Evolutionary conservation across 768 basidiomycete species (phyloP), one percentile per base, ranked within the genome.

Genomic region (Nidularia sp.): DNA sequence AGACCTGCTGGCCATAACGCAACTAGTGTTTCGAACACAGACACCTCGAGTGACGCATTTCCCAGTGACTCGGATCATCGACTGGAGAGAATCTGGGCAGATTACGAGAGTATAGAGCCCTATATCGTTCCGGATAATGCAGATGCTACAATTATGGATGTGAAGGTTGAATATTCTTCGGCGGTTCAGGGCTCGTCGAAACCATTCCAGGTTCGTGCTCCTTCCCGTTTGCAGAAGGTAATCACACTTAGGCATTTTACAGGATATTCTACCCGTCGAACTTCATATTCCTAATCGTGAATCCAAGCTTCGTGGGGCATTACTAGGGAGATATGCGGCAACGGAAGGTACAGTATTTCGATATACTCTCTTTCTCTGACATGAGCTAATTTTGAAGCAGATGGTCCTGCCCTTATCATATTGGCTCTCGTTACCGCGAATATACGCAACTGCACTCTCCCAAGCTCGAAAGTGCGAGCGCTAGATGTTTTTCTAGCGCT

Each of bases 321-420:
- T 74, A 72, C 62, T 78, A 78, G 49, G 74, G 6, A 67, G 72
- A 41, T 73, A 72, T 34, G 82, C 85, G 12, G 80, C 84, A 3
- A 60, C 73, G 1, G 85, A 92, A 74, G 90, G 88, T 85, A 50
- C 34, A 35, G 25, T 13, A 45, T 18, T 5, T 34, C 8, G 33
- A 32, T 18, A n/a, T n/a, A 35, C 4, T 6, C 18, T 12, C 31
- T 25, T 25, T 22, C 5, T 39, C 15, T 22, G 33, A 34, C 9
- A 6, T 41, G 45, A 34, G 50, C 55, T 45, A 15, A 51, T 34
- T 3, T 45, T 32, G n/a, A 29, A 25, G 25, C 50, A 93, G 92
- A 97, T 66, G 93, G 94, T 0, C 89, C 93, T 2, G 89, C 94
- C 0, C 73, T 98, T 18, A 83, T 98, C 49, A 81, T 98, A 32